These are phyloP conservation scores for Schwanniomyces pseudopolymorphus DNA, from an alignment of 805 yeast species.

Conservation along the genomic window DNA sequence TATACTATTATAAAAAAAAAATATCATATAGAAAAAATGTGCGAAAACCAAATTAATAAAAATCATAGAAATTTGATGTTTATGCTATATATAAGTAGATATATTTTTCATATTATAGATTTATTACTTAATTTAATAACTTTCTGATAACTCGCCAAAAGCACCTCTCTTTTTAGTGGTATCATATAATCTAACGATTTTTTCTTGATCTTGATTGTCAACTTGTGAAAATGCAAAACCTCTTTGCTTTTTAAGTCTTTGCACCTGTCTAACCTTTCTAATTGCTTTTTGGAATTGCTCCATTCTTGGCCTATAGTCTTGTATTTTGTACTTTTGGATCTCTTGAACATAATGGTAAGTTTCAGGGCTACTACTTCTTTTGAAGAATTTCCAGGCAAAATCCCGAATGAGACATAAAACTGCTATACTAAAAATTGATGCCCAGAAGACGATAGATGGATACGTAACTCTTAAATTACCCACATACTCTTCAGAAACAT, in stretches of 20 bases:
- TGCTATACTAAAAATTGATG: conserved; percentile 73
- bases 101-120: not conserved
- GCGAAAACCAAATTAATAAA: not conserved
- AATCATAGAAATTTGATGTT: not conserved
- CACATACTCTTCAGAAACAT: conserved; percentile 78
- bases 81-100: not conserved
- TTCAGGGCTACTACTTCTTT: conserved; percentile 88
- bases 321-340: conserved; percentile 91
- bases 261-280: conserved; percentile 95
- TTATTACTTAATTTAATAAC: conserved; percentile 6
- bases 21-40: not conserved
- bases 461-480: conserved; percentile 80
- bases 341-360: conserved; percentile 94
- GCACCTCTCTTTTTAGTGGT: conserved; percentile 81
- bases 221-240: conserved; percentile 98
- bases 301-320: conserved; percentile 92
- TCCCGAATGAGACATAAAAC: conserved; percentile 80
- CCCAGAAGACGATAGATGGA: conserved; percentile 81
- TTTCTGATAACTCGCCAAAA: conserved; percentile 53
- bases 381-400: conserved; percentile 90
- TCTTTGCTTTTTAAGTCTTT: conserved; percentile 95
- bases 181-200: conserved; percentile 88
- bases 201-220: conserved; percentile 86
- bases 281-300: conserved; percentile 97
- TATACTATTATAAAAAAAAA: not conserved